phyloP scores from a whole-genome alignment of 441 rosid species.

The Raphanus hybrid region DNA sequence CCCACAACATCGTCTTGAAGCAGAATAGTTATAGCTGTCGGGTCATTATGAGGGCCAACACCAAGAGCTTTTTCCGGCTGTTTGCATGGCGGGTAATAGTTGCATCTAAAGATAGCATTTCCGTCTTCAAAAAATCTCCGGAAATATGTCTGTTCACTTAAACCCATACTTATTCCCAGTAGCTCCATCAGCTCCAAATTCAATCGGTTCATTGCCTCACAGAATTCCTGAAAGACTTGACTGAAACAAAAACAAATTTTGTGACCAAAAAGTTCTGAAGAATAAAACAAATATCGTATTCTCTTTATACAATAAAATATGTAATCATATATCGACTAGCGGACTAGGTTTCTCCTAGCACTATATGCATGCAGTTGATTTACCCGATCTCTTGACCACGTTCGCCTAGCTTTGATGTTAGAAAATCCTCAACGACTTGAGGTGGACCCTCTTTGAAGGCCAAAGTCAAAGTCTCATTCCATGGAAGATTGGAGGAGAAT shows the following conservation, averaged over 20 bases:
- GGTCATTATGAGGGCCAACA: constrained; percentile 63
- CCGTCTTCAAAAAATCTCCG: constrained; percentile 48
- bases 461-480: constrained; percentile 64
- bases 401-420: constrained; percentile 42
- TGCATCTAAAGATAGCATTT: constrained; percentile 50
- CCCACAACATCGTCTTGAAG: constrained; percentile 64
- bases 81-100: constrained; percentile 55
- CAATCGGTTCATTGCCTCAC: constrained; percentile 52
- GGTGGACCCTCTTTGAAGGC: constrained; percentile 31
- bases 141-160: constrained; percentile 41
- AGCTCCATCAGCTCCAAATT: constrained; percentile 50
- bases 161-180: constrained; percentile 53
- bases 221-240: constrained; percentile 49
- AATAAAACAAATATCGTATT: not conserved
- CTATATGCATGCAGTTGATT: constrained; percentile 6
- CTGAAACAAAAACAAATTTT: constrained; percentile 32
- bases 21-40: constrained; percentile 55
- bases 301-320: not conserved
- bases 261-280: too few species aligned
- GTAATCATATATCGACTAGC: not conserved
- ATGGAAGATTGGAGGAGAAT: constrained; percentile 51
- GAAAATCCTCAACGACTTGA: constrained; percentile 40
- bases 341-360: not conserved
- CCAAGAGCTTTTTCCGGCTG: constrained; percentile 53
- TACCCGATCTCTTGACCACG: constrained; percentile 51